Conservation (phyloP, 2,329 filamentous ascomycete genomes). For the Parastagonospora avenae region DNA sequence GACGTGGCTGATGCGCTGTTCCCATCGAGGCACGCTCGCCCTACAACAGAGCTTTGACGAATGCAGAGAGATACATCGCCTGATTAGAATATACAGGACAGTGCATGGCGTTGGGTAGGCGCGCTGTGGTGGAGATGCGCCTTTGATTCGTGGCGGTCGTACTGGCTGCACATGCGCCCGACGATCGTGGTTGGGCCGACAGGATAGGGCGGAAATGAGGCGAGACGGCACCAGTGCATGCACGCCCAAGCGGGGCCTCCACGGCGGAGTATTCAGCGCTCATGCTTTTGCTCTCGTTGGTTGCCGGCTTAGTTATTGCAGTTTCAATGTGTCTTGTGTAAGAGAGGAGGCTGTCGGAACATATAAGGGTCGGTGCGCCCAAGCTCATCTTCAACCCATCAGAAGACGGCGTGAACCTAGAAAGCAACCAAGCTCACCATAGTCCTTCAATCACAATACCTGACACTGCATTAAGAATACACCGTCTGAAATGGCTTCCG, state of each 20-base stretch:
- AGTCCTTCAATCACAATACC: slow-evolving; percentile 3
- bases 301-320: slow-evolving; percentile 16
- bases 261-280: slow-evolving; percentile 5
- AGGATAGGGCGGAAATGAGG: slow-evolving; percentile 34
- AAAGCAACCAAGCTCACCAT: slow-evolving; percentile 14
- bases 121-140: slow-evolving; percentile 6
- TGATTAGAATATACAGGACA: slow-evolving; percentile 7
- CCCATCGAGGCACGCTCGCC: slow-evolving; percentile 5
- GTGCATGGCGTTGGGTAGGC: slow-evolving; percentile 7
- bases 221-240: slow-evolving; percentile 34
- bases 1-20: slow-evolving; percentile 30
- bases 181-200: slow-evolving; percentile 31
- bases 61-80: slow-evolving; percentile 2
- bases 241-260: slow-evolving; percentile 26
- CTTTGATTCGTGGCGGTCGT: slow-evolving; percentile 13
- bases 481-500: slow-evolving; percentile 25
- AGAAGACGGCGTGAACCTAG: slow-evolving; percentile 13
- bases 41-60: slow-evolving; percentile 11
- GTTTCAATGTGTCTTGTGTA: slow-evolving; percentile 6
- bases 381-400: slow-evolving; percentile 18
- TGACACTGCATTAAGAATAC: neutral
- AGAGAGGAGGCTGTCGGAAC: slow-evolving; percentile 7
- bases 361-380: slow-evolving; percentile 30
- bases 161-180: slow-evolving; percentile 23
- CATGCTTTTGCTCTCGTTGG: slow-evolving; percentile 7